Evolutionary conservation across 2,329 filamentous ascomycete species (phyloP).

Genomic region (Conoideocrella luteorostrata): DNA sequence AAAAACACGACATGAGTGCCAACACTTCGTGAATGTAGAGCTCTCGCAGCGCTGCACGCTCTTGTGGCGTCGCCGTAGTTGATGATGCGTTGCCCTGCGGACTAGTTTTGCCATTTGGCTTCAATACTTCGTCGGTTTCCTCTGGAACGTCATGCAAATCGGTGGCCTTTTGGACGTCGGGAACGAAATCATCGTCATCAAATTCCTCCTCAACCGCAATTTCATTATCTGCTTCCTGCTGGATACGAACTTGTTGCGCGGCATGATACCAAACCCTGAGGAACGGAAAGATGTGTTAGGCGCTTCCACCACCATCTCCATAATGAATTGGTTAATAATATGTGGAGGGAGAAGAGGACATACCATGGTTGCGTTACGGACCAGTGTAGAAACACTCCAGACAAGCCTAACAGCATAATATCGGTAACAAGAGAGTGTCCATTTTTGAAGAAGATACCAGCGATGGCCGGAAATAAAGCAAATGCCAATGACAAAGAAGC

Average conservation of each 20-base stretch:
- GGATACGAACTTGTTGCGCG: slow-evolving; percentile 55
- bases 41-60: slow-evolving; percentile 47
- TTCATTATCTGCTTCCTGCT: slow-evolving; percentile 35
- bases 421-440: slow-evolving; percentile 81
- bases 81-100: slow-evolving; percentile 11
- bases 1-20: slow-evolving; percentile 72
- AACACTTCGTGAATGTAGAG: slow-evolving; percentile 68
- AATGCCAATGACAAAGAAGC: slow-evolving; percentile 76
- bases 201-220: slow-evolving; percentile 3
- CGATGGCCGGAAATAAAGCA: slow-evolving; percentile 79
- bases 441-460: slow-evolving; percentile 76
- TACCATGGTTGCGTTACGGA: slow-evolving; percentile 86
- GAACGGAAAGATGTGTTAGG: slow-evolving; percentile 2
- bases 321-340: background rate
- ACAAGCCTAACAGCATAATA: slow-evolving; percentile 70
- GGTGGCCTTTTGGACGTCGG: slow-evolving; percentile 39
- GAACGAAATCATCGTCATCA: slow-evolving; percentile 1
- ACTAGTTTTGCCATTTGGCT: background rate
- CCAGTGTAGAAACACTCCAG: slow-evolving; percentile 86
- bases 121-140: background rate
- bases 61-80: slow-evolving; percentile 17
- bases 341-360: slow-evolving; percentile 18
- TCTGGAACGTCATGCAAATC: slow-evolving; percentile 31
- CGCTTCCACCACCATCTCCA: no score
- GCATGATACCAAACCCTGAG: slow-evolving; percentile 67